phyloP scores from a whole-genome alignment of 768 basidiomycete species.

The Tremella fuciformis region DNA sequence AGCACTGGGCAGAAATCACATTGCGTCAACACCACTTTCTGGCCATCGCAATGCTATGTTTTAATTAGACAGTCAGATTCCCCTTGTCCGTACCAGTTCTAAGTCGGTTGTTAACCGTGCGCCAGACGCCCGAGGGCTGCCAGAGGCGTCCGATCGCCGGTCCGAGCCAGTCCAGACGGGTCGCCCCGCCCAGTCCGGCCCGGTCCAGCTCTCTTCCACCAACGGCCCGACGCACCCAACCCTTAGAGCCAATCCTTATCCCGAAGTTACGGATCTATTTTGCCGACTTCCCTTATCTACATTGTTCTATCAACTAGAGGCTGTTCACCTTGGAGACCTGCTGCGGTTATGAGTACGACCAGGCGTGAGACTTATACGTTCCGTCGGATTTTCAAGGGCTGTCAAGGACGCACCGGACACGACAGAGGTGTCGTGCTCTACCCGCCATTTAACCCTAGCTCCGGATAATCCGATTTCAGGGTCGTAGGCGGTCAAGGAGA shows the following conservation, averaged over 20 bases:
- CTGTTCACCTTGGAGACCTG: slow-evolving; percentile 79
- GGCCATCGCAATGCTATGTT: slow-evolving; percentile 65
- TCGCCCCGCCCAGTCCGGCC: slow-evolving; percentile 69
- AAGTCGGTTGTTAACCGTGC: slow-evolving; percentile 66
- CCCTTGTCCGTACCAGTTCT: slow-evolving; percentile 77
- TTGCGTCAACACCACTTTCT: slow-evolving; percentile 72
- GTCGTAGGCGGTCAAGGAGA: slow-evolving; percentile 70
- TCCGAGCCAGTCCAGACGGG: slow-evolving; percentile 55
- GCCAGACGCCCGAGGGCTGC: slow-evolving; percentile 63
- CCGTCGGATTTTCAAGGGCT: slow-evolving; percentile 79
- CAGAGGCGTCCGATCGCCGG: slow-evolving; percentile 57
- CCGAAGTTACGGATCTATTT: slow-evolving; percentile 75
- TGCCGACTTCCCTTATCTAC: slow-evolving; percentile 78
- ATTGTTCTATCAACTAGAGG: slow-evolving; percentile 77
- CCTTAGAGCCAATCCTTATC: slow-evolving; percentile 69
- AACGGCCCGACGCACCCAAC: slow-evolving; percentile 74
- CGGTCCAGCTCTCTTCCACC: slow-evolving; percentile 67
- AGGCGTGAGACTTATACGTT: slow-evolving; percentile 67
- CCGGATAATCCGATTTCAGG: slow-evolving; percentile 72
- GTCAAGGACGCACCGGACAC: slow-evolving; percentile 71
- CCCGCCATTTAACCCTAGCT: slow-evolving; percentile 70
- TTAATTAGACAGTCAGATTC: slow-evolving; percentile 82
- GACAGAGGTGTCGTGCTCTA: slow-evolving; percentile 69
- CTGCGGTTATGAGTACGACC: slow-evolving; percentile 71
- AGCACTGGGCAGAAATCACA: slow-evolving; percentile 80